Base-by-base conservation (phyloP, 2,329 filamentous ascomycete genomes). In the Sporothrix phasma region DNA sequence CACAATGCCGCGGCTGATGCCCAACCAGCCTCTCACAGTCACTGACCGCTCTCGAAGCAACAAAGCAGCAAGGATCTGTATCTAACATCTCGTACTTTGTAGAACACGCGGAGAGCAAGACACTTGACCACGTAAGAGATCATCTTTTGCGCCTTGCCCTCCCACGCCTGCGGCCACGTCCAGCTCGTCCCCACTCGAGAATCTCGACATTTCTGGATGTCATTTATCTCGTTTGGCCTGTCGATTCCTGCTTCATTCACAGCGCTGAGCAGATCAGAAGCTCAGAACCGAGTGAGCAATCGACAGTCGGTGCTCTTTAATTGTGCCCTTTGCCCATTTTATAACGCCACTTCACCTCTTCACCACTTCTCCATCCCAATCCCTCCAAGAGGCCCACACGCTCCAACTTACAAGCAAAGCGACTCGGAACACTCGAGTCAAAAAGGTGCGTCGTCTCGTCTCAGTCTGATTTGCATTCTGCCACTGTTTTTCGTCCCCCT, bases 31-130 rank as follows among this genome's bases (percentile, higher is more conserved):
- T 65, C 63, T 67, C 64, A 67, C 64, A 66, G 68, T 69, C 68
- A 69, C 71, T 74, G 73, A 74, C 73, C 72, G 73, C 72, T 71
- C 69, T 69, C 69, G 70, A 64, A n/a, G 39, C 19, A 41, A 41
- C 34, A 58, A 29, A 41, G 34, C 53, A 58, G 15, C 22, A n/a
- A 29, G 22, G 37, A 58, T 43, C 13, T 37, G n/a, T n/a, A n/a
- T n/a, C n/a, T n/a, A n/a, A n/a, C n/a, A n/a, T n/a, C n/a, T n/a
- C n/a, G n/a, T n/a, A n/a, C n/a, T n/a, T n/a, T n/a, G 54, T 22
- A 58, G 53, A 22, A 24, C 15, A 26, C 5, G 34, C 53, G 24
- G 19, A 41, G 37, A 43, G 29, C 41, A 58, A 43, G 54, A 58
- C 19, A n/a, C 22, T 4, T 13, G 29, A 26, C 41, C 41, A 41